Base-by-base conservation (phyloP, 768 basidiomycete genomes). In the Rubroboletus pulcherrimus region DNA sequence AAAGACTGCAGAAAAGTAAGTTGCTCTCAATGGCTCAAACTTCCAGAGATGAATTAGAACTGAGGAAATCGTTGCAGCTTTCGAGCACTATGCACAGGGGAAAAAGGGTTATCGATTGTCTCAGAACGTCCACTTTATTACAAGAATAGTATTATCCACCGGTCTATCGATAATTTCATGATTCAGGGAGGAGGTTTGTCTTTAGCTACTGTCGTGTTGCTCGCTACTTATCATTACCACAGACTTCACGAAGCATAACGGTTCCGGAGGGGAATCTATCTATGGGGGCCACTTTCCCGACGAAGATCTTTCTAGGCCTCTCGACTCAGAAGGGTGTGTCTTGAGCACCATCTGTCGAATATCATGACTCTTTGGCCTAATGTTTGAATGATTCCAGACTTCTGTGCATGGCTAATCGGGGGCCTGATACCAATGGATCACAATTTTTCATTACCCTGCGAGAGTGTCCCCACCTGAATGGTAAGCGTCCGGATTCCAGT, bases 341-440 rank as follows among this genome's bases (percentile, higher is more conserved):
- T 60, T 37, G 41, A 38, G 15, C 26, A 29, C 56, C 8, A 24
- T 49, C 50, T 43, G 10, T 53, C n/a, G 5, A 10, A 17, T 6
- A 15, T 5, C 12, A 15, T 31, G n/a, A 42, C 21, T 12, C 14
- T 46, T 24, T 33, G n/a, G 10, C 26, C 34, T 51, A 2, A 55
- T 37, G 7, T 39, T 26, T 37, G 15, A 17, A 24, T 39, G 41
- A 17, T 26, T 43, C n/a, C 61, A 86, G 84, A 12, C 73, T 95
- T 29, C 74, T 96, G 11, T 91, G 90, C 63, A 96, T 95, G 93
- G 93, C 93, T 10, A 96, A 96, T 69, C 81, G 81, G 59, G 89
- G 89, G 3, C 84, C 87, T 0, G 76, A 89, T 71, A 94, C 93
- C 35, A 95, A 94, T 60, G 85, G 86, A 37, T 89, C 87, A 1